Conservation (phyloP, 192 early-diverging fungal genomes). For the Linnemannia exigua region DNA sequence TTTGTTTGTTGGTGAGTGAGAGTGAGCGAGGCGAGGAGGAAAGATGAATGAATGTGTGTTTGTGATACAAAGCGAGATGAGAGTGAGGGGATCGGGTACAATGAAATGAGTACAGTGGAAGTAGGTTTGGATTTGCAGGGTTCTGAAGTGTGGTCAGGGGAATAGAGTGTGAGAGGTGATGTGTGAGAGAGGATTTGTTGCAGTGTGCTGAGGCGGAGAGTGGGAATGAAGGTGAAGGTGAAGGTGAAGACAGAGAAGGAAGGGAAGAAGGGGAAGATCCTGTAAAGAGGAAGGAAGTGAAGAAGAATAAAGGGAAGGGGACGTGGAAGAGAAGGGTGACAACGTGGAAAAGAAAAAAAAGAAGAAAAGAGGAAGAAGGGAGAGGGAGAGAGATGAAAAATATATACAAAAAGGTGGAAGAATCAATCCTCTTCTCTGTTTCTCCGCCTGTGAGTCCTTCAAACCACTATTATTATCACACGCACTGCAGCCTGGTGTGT, state of each 20-base stretch:
- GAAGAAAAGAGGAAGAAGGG: not conserved
- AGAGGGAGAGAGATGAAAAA: not conserved
- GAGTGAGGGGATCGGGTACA: constrained; percentile 11
- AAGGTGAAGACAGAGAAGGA: not conserved
- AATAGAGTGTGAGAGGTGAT: not conserved
- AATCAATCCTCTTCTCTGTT: not conserved
- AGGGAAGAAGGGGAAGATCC: not conserved
- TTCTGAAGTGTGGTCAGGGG: not conserved
- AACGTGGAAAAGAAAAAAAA: not conserved
- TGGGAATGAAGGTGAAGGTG: not conserved
- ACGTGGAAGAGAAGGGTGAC: not conserved
- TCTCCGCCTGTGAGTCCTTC: not conserved
- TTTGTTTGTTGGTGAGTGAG: not conserved
- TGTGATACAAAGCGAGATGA: not conserved
- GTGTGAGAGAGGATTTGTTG: not conserved
- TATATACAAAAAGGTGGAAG: not conserved
- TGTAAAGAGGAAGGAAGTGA: not conserved
- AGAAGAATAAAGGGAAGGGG: not conserved
- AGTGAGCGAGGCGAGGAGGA: not conserved
- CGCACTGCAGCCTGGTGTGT: no score
- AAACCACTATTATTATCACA: not conserved
- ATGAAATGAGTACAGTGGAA: constrained; percentile 1
- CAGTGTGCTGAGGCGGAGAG: not conserved
- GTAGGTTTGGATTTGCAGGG: not conserved
- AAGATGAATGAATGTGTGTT: not conserved